A percentile compares a stretch with the other conserved stretches of the same genome.
Evolutionary conservation across 768 basidiomycete species (phyloP).

Genomic region (Russula brevipes): DNA sequence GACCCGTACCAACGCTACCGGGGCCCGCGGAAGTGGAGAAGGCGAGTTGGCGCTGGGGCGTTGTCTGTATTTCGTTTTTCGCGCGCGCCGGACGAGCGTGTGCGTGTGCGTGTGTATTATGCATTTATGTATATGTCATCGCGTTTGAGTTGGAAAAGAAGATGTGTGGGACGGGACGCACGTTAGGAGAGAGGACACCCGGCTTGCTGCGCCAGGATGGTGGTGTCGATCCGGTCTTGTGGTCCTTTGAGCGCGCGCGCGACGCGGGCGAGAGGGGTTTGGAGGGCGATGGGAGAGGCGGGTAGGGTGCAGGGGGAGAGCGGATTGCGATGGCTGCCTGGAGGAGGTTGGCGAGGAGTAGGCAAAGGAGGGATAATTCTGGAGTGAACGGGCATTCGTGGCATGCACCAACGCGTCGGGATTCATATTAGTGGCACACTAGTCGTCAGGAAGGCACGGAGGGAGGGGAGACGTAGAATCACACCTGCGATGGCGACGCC

Average conservation of each 20-base stretch:
- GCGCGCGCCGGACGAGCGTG: neutral
- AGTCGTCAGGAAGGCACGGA: too few relatives aligned
- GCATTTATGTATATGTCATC: neutral
- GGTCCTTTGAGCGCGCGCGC: neutral
- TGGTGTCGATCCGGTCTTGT: neutral
- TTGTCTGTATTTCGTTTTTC: slow-evolving; percentile 9
- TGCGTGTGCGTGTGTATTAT: too few relatives aligned
- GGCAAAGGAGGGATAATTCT: slow-evolving; percentile 13
- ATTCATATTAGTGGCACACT: neutral
- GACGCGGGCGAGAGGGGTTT: slow-evolving; percentile 3
- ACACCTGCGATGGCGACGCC: slow-evolving; percentile 13
- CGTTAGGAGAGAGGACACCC: slow-evolving; percentile 19
- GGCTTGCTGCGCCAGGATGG: slow-evolving; percentile 15
- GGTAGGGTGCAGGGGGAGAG: slow-evolving; percentile 16
- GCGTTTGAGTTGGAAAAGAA: neutral
- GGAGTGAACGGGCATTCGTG: neutral
- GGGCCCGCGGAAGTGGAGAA: slow-evolving; percentile 16
- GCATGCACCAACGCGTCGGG: too few relatives aligned
- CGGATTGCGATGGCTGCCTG: slow-evolving; percentile 18
- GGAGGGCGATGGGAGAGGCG: slow-evolving; percentile 19
- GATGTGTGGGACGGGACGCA: neutral
- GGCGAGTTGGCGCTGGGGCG: slow-evolving; percentile 25
- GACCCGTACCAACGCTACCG: neutral
- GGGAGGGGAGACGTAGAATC: neutral
- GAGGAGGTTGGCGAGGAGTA: slow-evolving; percentile 20